phyloP scores from a whole-genome alignment of 2,329 filamentous ascomycete species.

The Cytospora piceicola region DNA sequence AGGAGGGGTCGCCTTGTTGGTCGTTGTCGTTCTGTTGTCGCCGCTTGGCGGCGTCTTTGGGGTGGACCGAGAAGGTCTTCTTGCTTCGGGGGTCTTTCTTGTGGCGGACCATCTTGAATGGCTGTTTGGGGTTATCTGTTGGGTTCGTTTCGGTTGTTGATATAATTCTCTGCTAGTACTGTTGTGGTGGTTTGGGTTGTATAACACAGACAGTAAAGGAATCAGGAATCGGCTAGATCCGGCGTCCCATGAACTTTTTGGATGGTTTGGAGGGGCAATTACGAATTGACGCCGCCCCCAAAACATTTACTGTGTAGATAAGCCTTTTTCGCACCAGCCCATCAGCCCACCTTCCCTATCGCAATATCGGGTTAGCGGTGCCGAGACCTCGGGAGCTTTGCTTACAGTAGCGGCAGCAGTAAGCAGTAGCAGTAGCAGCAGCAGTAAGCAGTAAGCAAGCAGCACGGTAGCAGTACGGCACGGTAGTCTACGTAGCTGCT shows the following conservation, averaged over 20 bases:
- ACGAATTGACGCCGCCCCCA: conserved; percentile 5
- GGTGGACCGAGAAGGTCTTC: conserved; percentile 40
- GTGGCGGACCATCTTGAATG: conserved; percentile 78
- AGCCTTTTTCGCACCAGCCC: neutral
- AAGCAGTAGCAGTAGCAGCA: neutral
- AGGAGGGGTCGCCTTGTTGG: conserved; percentile 34
- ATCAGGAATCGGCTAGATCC: too few relatives aligned
- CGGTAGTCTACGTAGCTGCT: too few relatives aligned
- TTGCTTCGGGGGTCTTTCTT: conserved; percentile 75
- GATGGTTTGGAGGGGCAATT: conserved; percentile 21
- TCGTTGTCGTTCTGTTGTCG: conserved; percentile 39
- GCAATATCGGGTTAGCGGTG: conserved; percentile 7
- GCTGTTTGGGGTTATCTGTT: neutral
- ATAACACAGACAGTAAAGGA: too few relatives aligned
- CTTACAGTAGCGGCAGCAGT: neutral
- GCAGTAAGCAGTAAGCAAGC: neutral
- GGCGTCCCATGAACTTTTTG: too few relatives aligned
- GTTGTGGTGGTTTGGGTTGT: too few relatives aligned
- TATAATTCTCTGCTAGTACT: too few relatives aligned
- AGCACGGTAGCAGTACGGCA: neutral
- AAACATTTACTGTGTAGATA: neutral
- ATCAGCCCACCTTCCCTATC: neutral
- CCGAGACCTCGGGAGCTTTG: neutral
- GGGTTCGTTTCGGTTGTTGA: too few relatives aligned
- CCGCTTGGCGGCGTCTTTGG: conserved; percentile 39